Evolutionary conservation across 208 protist species (phyloP).

Genomic region (Crithidia acanthocephali): DNA sequence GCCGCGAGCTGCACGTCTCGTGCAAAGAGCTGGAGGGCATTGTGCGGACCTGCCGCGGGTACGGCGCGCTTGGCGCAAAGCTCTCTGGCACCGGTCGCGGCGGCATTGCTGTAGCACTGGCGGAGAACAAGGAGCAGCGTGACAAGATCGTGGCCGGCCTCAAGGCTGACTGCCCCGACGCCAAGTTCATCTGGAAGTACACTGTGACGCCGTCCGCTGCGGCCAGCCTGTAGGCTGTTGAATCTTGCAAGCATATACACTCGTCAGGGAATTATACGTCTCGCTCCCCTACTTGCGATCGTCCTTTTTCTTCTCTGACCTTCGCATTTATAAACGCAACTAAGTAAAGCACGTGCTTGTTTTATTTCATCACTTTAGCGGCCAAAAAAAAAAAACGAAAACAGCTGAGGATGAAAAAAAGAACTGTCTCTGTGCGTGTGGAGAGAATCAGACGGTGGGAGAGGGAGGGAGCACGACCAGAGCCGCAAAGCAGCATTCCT

Average conservation of each 20-base stretch:
- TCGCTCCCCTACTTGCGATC: neutral
- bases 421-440: no score
- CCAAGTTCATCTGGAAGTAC: conserved; percentile 84
- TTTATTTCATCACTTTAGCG: no score
- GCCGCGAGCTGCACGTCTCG: conserved; percentile 62
- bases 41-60: conserved; percentile 39
- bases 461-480: no score
- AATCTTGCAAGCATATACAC: no score
- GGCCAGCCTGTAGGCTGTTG: conserved; percentile 9
- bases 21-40: conserved; percentile 77
- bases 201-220: conserved; percentile 36
- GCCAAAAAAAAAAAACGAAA: no score
- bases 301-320: neutral
- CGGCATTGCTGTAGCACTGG: conserved; percentile 74
- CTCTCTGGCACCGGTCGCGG: conserved; percentile 83
- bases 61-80: conserved; percentile 79
- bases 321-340: no score
- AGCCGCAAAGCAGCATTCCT: no score
- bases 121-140: conserved; percentile 27
- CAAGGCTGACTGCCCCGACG: conserved; percentile 41
- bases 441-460: no score
- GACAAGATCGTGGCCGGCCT: conserved; percentile 54
- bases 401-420: no score
- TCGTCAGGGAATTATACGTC: no score
- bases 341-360: no score